These are phyloP conservation scores for Microdochium paspali DNA, from an alignment of 2,329 filamentous ascomycete species.

Conservation along the genomic window DNA sequence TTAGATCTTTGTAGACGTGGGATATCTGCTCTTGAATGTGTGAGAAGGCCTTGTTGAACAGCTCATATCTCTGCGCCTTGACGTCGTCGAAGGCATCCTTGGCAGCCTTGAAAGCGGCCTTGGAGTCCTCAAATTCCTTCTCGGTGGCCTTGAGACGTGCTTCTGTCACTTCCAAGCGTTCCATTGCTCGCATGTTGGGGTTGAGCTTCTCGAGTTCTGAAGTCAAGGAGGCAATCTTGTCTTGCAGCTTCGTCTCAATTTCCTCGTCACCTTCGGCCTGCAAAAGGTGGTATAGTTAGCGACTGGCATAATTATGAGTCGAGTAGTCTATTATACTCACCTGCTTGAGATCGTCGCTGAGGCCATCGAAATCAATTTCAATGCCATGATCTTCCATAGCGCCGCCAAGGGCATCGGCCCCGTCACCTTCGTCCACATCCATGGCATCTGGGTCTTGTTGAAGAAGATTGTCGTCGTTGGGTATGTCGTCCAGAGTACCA, in stretches of 20 bases:
- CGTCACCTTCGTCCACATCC: constrained; percentile 75
- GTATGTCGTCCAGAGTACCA: constrained; percentile 75
- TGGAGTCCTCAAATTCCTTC: constrained; percentile 80
- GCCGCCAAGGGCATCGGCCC: constrained; percentile 49
- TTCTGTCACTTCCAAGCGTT: constrained; percentile 81
- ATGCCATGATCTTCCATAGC: constrained; percentile 86
- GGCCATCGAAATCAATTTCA: constrained; percentile 70
- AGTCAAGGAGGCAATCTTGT: constrained; percentile 66
- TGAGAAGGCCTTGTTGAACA: constrained; percentile 90
- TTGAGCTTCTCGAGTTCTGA: constrained; percentile 86
- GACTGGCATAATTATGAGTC: neutral
- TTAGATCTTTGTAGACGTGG: constrained; percentile 90
- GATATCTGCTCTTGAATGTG: constrained; percentile 95
- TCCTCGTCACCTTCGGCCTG: constrained; percentile 56
- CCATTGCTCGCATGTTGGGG: constrained; percentile 92
- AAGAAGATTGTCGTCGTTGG: constrained; percentile 74
- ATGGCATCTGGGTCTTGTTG: constrained; percentile 78
- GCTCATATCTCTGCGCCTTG: constrained; percentile 73
- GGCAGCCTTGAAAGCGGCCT: constrained; percentile 61
- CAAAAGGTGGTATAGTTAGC: constrained; percentile 15
- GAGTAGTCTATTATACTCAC: constrained; percentile 34
- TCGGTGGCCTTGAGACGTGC: constrained; percentile 75
- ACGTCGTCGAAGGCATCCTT: constrained; percentile 78
- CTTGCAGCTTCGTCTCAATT: constrained; percentile 66
- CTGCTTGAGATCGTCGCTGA: constrained; percentile 75